Base-by-base conservation (phyloP, 768 basidiomycete species). In the Amanita exitialis region DNA sequence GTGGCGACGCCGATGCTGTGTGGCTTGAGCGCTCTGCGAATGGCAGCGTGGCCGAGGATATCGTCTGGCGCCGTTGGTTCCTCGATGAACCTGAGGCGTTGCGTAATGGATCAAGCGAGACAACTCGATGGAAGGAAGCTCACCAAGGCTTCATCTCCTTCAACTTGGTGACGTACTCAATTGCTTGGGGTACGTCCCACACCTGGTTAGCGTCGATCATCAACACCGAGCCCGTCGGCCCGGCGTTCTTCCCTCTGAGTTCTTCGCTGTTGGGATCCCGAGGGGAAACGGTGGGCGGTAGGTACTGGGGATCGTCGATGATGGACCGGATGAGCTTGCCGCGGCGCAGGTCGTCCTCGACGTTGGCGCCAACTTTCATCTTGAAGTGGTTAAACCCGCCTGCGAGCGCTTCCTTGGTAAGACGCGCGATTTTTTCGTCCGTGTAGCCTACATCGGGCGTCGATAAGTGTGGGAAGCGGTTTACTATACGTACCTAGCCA, bases 201-300 rank as follows among this genome's bases (percentile, higher is more conserved):
- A 94, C 86, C 66, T 96, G 94, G 67, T 98, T 98, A 35, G 94
- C 88, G 66, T 97, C 94, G 54, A 97, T 89, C 94, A 97, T 97
- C 42, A 97, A 72, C 41, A 97, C 94, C 28, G 86, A 80, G 4
- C 95, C 94, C 0, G 92, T 92, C 8, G 91, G 91, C 5, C 94
- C 91, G 3, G 93, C 91, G 56, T 96, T 96, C 77, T 96, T 97
- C 3, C 85, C 90, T 36, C 70, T 75, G 30, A 96, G 70, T 38
- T 72, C 86, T 44, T 75, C 71, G 53, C 77, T 69, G 41, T 71
- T 70, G 16, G 82, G 80, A 62, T 87, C 80, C 45, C 80, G 78
- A 28, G 77, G 76, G 47, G 71, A 64, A 9, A 68, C 59, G 7
- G 76, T 80, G 0, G 74, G 59, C 10, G 90, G 90, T 36, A 90